These are phyloP conservation scores for Hyaloscypha finlandica DNA, from an alignment of 495 filamentous ascomycete genomes.

Conservation along the genomic window DNA sequence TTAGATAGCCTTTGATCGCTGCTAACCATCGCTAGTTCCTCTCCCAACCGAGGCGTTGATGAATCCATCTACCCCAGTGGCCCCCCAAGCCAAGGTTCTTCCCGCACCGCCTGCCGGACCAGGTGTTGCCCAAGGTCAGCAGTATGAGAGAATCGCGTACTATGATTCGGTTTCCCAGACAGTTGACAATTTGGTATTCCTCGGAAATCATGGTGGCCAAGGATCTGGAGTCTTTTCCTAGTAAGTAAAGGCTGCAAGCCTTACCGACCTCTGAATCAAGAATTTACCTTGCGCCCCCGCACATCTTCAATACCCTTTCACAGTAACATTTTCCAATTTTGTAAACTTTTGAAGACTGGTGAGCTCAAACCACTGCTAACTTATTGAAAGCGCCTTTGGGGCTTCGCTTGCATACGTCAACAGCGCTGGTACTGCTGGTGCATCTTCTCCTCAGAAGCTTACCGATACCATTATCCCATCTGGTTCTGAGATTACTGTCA, in stretches of 20 bases:
- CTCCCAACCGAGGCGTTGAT: background rate
- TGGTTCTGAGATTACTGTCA: constrained; percentile 60
- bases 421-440: constrained; percentile 49
- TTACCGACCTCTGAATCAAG: background rate
- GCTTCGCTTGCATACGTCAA: constrained; percentile 63
- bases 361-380: background rate
- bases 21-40: background rate
- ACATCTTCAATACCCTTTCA: constrained; percentile 3
- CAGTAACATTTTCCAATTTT: background rate
- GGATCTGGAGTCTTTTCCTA: constrained; percentile 60
- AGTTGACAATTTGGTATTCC: constrained; percentile 61
- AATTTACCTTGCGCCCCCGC: background rate
- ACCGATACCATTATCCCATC: constrained; percentile 52
- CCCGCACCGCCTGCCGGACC: background rate
- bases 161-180: constrained; percentile 52
- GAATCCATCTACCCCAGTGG: background rate
- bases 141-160: constrained; percentile 50
- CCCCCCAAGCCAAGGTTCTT: background rate
- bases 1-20: background rate
- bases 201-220: constrained; percentile 62
- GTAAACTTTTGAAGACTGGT: background rate
- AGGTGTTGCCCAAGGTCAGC: constrained; percentile 5
- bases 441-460: constrained; percentile 51
- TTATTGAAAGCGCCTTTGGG: constrained; percentile 53
- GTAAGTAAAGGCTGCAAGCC: constrained; percentile 38